phyloP scores from a whole-genome alignment of 2,329 filamentous ascomycete genomes.

The Lizonia empirigonia region DNA sequence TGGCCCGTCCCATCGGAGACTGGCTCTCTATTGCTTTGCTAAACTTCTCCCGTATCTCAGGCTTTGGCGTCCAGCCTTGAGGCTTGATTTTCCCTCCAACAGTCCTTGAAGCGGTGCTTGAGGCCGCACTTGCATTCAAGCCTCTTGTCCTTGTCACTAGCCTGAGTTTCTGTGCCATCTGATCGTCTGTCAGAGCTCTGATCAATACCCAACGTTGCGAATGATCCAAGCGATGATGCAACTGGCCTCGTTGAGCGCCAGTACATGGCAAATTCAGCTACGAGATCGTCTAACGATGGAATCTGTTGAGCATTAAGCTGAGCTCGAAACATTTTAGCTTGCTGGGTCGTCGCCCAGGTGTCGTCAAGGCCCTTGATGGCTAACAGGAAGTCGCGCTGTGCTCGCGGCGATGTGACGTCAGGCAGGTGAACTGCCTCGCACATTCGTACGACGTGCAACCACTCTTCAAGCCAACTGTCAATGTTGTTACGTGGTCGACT shows the following conservation, averaged over 20 bases:
- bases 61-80: conserved; percentile 6
- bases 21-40: conserved; percentile 4
- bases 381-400: conserved; percentile 8
- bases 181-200: not conserved
- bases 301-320: not conserved
- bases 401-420: no score
- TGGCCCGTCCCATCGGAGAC: conserved; percentile 3
- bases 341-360: no score
- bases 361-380: not conserved
- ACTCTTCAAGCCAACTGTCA: no score
- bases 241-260: conserved; percentile 5
- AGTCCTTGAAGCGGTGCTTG: conserved; percentile 6
- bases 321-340: not conserved
- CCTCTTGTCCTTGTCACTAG: not conserved
- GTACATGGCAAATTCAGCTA: conserved; percentile 6
- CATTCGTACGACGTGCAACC: no score
- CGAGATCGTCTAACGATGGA: conserved; percentile 3
- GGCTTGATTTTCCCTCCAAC: conserved; percentile 6
- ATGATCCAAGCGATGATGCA: conserved; percentile 6
- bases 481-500: no score
- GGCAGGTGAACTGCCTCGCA: no score
- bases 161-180: not conserved
- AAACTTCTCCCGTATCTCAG: conserved; percentile 5
- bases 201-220: conserved; percentile 5
- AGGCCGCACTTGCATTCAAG: no score